Percentiles rank a stretch among this genome's conserved stretches.
Evolutionary conservation across 805 yeast species (phyloP).

Genomic region (Millerago galiae): DNA sequence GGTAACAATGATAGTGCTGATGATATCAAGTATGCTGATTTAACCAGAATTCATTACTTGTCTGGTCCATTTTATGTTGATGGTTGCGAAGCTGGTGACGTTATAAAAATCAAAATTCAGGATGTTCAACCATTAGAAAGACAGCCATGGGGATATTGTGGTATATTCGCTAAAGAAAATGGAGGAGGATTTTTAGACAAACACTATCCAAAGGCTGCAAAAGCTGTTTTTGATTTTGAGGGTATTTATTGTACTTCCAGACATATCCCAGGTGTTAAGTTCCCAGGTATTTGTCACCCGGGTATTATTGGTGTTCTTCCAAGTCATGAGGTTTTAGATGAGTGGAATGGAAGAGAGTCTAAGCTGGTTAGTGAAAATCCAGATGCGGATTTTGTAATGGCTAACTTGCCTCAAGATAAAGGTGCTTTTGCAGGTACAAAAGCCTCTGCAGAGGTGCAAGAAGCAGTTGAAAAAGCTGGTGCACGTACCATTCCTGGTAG

Average conservation of each 20-base stretch:
- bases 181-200: constrained; percentile 47
- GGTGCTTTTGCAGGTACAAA: constrained; percentile 35
- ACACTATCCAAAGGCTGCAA: constrained; percentile 44
- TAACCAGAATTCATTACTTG: constrained; percentile 39
- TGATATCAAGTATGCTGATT: constrained; percentile 39
- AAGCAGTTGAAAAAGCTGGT: constrained; percentile 33
- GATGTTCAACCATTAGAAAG: constrained; percentile 47
- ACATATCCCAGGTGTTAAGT: constrained; percentile 43
- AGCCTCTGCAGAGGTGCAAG: constrained; percentile 27
- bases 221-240: constrained; percentile 47
- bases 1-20: constrained; percentile 42
- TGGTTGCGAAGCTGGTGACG: constrained; percentile 42
- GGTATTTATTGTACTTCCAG: constrained; percentile 44
- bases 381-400: constrained; percentile 31
- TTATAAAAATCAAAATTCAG: constrained; percentile 41
- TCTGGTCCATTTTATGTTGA: constrained; percentile 43
- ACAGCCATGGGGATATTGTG: constrained; percentile 50
- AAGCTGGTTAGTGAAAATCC: constrained; percentile 30
- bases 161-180: constrained; percentile 40
- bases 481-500: constrained; percentile 49
- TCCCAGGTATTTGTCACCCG: constrained; percentile 46
- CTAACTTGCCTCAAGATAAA: constrained; percentile 32
- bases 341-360: constrained; percentile 40
- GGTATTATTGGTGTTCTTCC: constrained; percentile 49
- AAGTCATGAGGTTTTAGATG: constrained; percentile 33